Evolutionary conservation across 345 rosid genomes (phyloP).

Genomic region (Brassica napus): Da-Ae NC_063438.1:2807501-2808000

Average conservation of each 20-base stretch:
- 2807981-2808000: slow-evolving; percentile 1
- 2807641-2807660: slow-evolving; percentile 14
- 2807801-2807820: neutral
- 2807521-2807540: slow-evolving; percentile 33
- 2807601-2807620: slow-evolving; percentile 14
- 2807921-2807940: neutral
- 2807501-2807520: slow-evolving; percentile 5
- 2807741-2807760: neutral
- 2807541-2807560: slow-evolving; percentile 2
- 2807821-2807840: too few relatives aligned
- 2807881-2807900: neutral
- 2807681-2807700: neutral
- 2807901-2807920: neutral
- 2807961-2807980: neutral
- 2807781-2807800: neutral
- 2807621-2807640: slow-evolving; percentile 16
- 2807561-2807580: slow-evolving; percentile 15
- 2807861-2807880: too few relatives aligned
- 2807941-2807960: neutral
- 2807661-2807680: neutral
- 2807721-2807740: neutral
- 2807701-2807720: neutral
- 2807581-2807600: slow-evolving; percentile 6
- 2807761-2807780: neutral
- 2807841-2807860: too few relatives aligned